Evolutionary conservation across 257 asterid species (phyloP).

Genomic region (Solanum tarijense): DNA sequence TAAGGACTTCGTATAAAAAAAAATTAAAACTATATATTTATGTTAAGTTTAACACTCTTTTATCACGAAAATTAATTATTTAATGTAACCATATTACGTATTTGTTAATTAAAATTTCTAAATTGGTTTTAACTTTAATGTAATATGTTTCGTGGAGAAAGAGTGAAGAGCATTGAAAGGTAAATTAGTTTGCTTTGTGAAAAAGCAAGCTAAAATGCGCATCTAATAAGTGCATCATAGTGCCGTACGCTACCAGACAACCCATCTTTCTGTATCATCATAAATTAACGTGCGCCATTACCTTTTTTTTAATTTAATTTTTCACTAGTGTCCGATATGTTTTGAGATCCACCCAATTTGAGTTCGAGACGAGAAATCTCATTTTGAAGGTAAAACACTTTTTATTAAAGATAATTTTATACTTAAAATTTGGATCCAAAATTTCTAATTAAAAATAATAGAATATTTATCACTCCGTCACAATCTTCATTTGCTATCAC

Average conservation of each 20-base stretch:
- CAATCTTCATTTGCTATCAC: slow-evolving; percentile 3
- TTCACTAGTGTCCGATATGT: rapidly evolving
- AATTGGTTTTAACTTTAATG: neutral
- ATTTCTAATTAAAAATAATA: neutral
- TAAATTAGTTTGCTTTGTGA: slow-evolving; percentile 9
- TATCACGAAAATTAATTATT: neutral
- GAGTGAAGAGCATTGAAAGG: neutral
- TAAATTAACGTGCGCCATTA: slow-evolving; percentile 25
- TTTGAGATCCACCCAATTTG: neutral
- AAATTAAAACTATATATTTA: neutral
- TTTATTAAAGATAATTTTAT: neutral
- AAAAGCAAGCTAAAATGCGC: slow-evolving; percentile 16
- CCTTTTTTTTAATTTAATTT: neutral
- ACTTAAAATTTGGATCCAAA: rapidly evolving
- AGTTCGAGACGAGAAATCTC: rapidly evolving
- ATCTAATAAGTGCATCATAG: slow-evolving; percentile 17
- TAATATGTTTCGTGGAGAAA: neutral
- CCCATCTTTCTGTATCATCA: slow-evolving; percentile 20
- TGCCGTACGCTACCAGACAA: slow-evolving; percentile 22
- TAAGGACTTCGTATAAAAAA: neutral
- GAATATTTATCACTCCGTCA: neutral
- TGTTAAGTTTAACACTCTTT: neutral
- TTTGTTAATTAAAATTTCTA: neutral
- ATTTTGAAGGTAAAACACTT: neutral
- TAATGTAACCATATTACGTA: neutral